Percentiles rank a stretch among this genome's conserved stretches.
These are phyloP conservation scores for Lactarius pseudohatsudake DNA, from an alignment of 768 basidiomycete genomes.

Conservation along the genomic window DNA sequence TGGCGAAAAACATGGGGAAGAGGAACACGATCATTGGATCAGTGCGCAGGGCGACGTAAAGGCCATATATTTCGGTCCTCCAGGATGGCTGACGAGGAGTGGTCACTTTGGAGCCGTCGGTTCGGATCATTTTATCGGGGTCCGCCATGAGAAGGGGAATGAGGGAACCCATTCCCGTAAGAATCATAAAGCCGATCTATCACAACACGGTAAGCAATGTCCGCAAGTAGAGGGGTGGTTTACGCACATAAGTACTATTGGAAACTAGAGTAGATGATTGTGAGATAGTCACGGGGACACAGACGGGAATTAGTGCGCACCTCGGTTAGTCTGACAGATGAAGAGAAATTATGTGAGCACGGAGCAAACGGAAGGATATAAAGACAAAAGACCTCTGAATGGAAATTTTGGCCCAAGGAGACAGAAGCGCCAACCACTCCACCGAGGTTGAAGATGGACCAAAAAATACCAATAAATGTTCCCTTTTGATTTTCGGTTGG, in stretches of 20 bases:
- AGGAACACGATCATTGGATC: slow-evolving; percentile 73
- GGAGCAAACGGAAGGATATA: slow-evolving; percentile 4
- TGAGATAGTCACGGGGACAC: background rate
- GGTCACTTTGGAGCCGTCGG: slow-evolving; percentile 68
- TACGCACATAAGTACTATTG: slow-evolving; percentile 72
- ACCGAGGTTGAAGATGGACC: slow-evolving; percentile 82
- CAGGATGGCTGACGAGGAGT: slow-evolving; percentile 69
- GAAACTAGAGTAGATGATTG: slow-evolving; percentile 43
- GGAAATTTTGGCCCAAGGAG: slow-evolving; percentile 67
- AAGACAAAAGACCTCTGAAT: slow-evolving; percentile 50
- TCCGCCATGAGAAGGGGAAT: slow-evolving; percentile 72
- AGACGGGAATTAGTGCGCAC: slow-evolving; percentile 32
- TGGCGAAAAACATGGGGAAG: slow-evolving; percentile 84
- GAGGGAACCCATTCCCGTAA: slow-evolving; percentile 65
- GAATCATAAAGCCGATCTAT: slow-evolving; percentile 73
- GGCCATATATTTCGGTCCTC: slow-evolving; percentile 69
- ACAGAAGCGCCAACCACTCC: slow-evolving; percentile 78
- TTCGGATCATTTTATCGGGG: slow-evolving; percentile 69
- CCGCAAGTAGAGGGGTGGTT: background rate
- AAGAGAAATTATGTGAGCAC: background rate
- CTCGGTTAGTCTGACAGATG: slow-evolving; percentile 33
- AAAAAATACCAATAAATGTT: slow-evolving; percentile 74
- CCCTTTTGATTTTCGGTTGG: slow-evolving; percentile 81
- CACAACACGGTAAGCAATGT: slow-evolving; percentile 6
- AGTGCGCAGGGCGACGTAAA: slow-evolving; percentile 64